These are phyloP conservation scores for Colletotrichum nymphaeae DNA, from an alignment of 2,329 filamentous ascomycete species.

Conservation along the genomic window DNA sequence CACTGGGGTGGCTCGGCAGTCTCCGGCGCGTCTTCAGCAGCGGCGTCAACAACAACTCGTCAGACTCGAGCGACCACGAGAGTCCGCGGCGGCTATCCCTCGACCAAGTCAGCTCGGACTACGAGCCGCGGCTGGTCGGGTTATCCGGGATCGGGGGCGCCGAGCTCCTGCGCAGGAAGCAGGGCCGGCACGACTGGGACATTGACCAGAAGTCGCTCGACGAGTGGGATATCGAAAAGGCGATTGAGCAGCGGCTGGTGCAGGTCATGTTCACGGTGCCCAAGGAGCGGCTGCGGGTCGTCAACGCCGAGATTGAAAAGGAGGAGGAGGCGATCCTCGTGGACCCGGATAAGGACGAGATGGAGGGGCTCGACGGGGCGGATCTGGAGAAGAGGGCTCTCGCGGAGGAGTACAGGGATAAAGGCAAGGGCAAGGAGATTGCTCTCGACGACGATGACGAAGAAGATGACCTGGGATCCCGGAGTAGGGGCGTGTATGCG, in stretches of 20 bases:
- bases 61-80: constrained; percentile 40
- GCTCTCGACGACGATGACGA: background rate
- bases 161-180: constrained; percentile 63
- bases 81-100: constrained; percentile 40
- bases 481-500: background rate
- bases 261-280: constrained; percentile 96
- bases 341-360: constrained; percentile 48
- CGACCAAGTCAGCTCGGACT: constrained; percentile 53
- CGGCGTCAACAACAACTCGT: constrained; percentile 45
- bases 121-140: constrained; percentile 56
- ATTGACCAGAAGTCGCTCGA: constrained; percentile 67
- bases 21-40: constrained; percentile 72
- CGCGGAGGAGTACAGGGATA: constrained; percentile 10
- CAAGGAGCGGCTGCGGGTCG: constrained; percentile 86
- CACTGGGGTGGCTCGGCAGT: constrained; percentile 73
- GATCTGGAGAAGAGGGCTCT: constrained; percentile 17
- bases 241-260: constrained; percentile 76
- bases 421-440: constrained; percentile 32
- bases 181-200: constrained; percentile 67
- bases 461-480: background rate
- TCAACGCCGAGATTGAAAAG: constrained; percentile 76
- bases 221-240: constrained; percentile 83
- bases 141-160: constrained; percentile 57
- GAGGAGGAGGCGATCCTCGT: constrained; percentile 56
- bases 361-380: constrained; percentile 23